Percentiles rank a stretch among this genome's conserved stretches.
phyloP scores from a whole-genome alignment of 2,329 filamentous ascomycete genomes.

The Fusarium sp. region DNA sequence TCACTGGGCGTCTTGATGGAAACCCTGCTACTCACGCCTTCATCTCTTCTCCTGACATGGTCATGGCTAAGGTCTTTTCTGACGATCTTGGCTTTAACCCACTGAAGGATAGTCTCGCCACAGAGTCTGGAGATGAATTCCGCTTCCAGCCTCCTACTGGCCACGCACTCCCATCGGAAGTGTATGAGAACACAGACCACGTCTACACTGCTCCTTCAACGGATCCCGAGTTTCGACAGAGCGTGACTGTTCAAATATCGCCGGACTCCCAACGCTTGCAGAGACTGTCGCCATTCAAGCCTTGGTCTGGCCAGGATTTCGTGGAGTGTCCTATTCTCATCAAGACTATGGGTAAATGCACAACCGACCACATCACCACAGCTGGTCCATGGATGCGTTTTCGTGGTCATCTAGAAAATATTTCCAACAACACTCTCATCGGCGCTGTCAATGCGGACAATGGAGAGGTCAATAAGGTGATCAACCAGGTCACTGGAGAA shows the following conservation, averaged over 20 bases:
- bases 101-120: background rate
- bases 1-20: slow-evolving; percentile 95
- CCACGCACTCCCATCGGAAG: slow-evolving; percentile 74
- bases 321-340: slow-evolving; percentile 44
- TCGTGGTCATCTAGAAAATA: slow-evolving; percentile 51
- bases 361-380: slow-evolving; percentile 55
- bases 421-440: slow-evolving; percentile 72
- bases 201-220: slow-evolving; percentile 40
- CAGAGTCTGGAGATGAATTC: slow-evolving; percentile 68
- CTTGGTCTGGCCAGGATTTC: slow-evolving; percentile 12
- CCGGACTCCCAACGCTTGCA: slow-evolving; percentile 15
- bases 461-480: slow-evolving; percentile 78
- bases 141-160: slow-evolving; percentile 86
- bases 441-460: slow-evolving; percentile 78
- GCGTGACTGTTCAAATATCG: slow-evolving; percentile 38
- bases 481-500: background rate
- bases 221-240: slow-evolving; percentile 39
- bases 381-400: slow-evolving; percentile 55
- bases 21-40: slow-evolving; percentile 99
- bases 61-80: slow-evolving; percentile 11
- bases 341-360: slow-evolving; percentile 54
- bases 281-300: background rate
- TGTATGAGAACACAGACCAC: slow-evolving; percentile 4
- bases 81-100: slow-evolving; percentile 45
- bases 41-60: slow-evolving; percentile 47